Conservation (phyloP, 345 rosid species). For the Garcia nutans region DNA sequence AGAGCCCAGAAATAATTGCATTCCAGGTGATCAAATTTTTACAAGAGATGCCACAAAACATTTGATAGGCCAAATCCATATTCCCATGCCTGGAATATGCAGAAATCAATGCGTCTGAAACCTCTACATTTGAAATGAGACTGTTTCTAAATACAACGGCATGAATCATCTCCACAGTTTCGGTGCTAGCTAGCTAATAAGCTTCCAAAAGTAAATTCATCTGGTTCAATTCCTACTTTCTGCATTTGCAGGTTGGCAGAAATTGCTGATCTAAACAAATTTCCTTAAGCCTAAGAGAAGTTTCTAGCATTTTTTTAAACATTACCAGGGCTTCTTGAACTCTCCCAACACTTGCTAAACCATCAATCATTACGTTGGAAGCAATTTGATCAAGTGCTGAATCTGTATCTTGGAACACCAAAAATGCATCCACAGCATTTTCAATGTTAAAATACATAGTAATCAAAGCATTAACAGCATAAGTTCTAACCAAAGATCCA, state of each 20-base stretch:
- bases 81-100: slow-evolving; percentile 61
- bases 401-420: slow-evolving; percentile 52
- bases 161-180: slow-evolving; percentile 52
- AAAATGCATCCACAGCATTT: slow-evolving; percentile 33
- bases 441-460: slow-evolving; percentile 61
- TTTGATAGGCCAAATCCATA: slow-evolving; percentile 42
- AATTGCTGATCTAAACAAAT: slow-evolving; percentile 39
- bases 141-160: slow-evolving; percentile 45
- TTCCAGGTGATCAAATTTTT: slow-evolving; percentile 77
- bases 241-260: slow-evolving; percentile 48
- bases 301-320: slow-evolving; percentile 49
- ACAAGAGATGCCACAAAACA: slow-evolving; percentile 37
- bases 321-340: slow-evolving; percentile 39
- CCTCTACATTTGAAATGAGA: slow-evolving; percentile 47
- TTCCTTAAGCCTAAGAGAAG: slow-evolving; percentile 49
- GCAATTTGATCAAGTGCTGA: slow-evolving; percentile 49
- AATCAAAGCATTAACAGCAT: slow-evolving; percentile 63
- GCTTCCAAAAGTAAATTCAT: slow-evolving; percentile 76
- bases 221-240: slow-evolving; percentile 49
- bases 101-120: slow-evolving; percentile 64
- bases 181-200: slow-evolving; percentile 47
- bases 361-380: slow-evolving; percentile 68
- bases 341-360: slow-evolving; percentile 46
- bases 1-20: slow-evolving; percentile 53
- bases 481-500: slow-evolving; percentile 43